A percentile compares a stretch with the other conserved stretches of the same genome.
Conservation (phyloP, 148 eudicot genomes). For the Rhododendron ovatum region DNA sequence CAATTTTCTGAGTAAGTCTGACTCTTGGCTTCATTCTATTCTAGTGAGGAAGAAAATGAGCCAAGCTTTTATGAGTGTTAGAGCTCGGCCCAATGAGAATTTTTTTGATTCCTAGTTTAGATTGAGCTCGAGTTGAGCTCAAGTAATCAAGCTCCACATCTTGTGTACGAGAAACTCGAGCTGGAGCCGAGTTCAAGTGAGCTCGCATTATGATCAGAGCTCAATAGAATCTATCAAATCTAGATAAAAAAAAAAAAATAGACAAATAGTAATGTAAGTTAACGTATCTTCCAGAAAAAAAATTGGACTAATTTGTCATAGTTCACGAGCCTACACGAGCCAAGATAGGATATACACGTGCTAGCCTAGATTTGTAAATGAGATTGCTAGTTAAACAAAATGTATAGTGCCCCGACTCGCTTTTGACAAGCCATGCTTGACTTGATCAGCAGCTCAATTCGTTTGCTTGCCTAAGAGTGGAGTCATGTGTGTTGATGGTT, state of each 20-base stretch:
- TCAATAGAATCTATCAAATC: no score
- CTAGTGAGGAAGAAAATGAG: background rate
- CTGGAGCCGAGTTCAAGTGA: background rate
- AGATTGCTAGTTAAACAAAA: background rate
- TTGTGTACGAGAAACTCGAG: background rate
- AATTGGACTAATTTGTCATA: background rate
- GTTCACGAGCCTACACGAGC: background rate
- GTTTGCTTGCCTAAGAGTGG: background rate
- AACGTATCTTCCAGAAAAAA: background rate
- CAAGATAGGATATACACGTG: background rate
- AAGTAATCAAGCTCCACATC: background rate
- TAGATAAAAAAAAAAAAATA: no score
- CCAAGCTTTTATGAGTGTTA: background rate
- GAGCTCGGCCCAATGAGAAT: background rate
- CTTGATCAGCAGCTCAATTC: background rate
- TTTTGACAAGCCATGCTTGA: background rate
- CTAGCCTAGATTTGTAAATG: background rate
- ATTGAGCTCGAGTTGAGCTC: background rate
- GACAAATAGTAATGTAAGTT: background rate
- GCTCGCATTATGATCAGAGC: background rate
- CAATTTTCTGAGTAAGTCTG: slow-evolving; percentile 36
- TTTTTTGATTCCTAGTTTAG: background rate
- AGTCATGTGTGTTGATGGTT: no score
- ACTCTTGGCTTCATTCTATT: background rate
- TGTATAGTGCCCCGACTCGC: background rate